Base-by-base conservation (phyloP, 495 filamentous ascomycete species). In the Terfezia boudieri region DNA sequence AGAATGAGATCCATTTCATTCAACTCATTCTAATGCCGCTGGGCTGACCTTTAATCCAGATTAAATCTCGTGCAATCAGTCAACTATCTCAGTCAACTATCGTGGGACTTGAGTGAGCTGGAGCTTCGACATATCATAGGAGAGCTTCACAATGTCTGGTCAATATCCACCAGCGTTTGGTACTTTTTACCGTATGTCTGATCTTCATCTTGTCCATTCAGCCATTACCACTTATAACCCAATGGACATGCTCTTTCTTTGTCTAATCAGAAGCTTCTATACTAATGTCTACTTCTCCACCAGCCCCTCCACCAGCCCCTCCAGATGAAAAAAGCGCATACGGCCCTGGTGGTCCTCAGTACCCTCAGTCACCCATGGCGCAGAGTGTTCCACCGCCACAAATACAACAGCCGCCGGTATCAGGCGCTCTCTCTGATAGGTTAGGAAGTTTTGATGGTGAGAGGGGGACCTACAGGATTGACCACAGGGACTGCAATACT, bases 371-470 rank as follows among this genome's bases (percentile, higher is more conserved):
- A 46, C 52, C 55, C 53, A 32, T 32, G 26, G 26, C 7, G 26
- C 26, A 32, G 26, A 2, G 1, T 32, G 37, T 43, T 5, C 55
- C 52, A 10, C 56, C 57, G 3, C 60, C 64, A 53, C 43, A 61
- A 35, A 61, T 71, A 60, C 46, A 64, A 59, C 53, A 59, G 14
- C 51, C 62, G 41, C 49, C 59, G 51, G 55, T 70, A 54, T 57
- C 63, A 26, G 58, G 70, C 38, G 76, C 76, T 3, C 74, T 74
- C 1, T 69, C 77, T 35, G 90, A 96, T 66, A 84, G 90, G 53
- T 72, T 88, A 11, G 90, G 90, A 3, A 93, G 82, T 0, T 96
- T 98, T 73, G 95, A 96, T 69, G 90, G 90, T 10, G 26, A 7
- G 26, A 32, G 4, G 26, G 90, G 90, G 9, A 86, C 79, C 58